Evolutionary conservation across 768 basidiomycete genomes (phyloP).

Genomic region (Fomitopsis pulvina): DNA sequence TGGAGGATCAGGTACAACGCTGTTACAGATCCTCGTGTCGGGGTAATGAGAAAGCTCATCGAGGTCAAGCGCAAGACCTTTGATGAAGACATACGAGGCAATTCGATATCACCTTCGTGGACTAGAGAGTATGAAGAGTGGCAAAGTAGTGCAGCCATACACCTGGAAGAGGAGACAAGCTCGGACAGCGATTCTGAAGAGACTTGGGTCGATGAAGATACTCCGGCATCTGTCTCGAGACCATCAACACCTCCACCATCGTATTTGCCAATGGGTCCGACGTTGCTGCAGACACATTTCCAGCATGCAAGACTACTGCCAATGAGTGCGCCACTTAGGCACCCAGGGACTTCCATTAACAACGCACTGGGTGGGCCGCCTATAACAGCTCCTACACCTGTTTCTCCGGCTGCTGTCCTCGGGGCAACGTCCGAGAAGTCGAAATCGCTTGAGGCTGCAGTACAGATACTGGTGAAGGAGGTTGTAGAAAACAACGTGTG

Average conservation of each 20-base stretch:
- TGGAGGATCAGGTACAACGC: slow-evolving; percentile 53
- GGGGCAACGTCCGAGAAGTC: slow-evolving; percentile 60
- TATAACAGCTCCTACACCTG: slow-evolving; percentile 72
- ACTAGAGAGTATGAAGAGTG: slow-evolving; percentile 42
- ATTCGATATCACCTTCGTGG: slow-evolving; percentile 38
- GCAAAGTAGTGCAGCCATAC: slow-evolving; percentile 28
- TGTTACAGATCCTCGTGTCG: slow-evolving; percentile 66
- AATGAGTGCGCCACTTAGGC: slow-evolving; percentile 51
- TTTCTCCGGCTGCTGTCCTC: slow-evolving; percentile 70
- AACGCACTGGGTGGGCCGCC: slow-evolving; percentile 25
- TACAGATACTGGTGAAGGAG: slow-evolving; percentile 55
- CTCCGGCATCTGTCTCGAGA: slow-evolving; percentile 34
- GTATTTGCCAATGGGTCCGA: slow-evolving; percentile 66
- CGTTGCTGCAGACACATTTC: slow-evolving; percentile 63
- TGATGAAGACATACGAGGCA: slow-evolving; percentile 29
- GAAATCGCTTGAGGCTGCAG: slow-evolving; percentile 62
- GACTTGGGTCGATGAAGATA: slow-evolving; percentile 28
- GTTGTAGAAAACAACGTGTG: slow-evolving; percentile 69
- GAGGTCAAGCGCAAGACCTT: slow-evolving; percentile 61
- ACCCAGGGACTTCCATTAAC: slow-evolving; percentile 40
- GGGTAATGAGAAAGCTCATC: slow-evolving; percentile 59
- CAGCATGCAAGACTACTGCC: slow-evolving; percentile 58
- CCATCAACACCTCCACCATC: slow-evolving; percentile 65
- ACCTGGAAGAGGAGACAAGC: slow-evolving; percentile 27
- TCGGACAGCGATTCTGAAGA: slow-evolving; percentile 36